Conservation (phyloP, 495 filamentous ascomycete species). For the Massariosphaeria phaeospora region DNA sequence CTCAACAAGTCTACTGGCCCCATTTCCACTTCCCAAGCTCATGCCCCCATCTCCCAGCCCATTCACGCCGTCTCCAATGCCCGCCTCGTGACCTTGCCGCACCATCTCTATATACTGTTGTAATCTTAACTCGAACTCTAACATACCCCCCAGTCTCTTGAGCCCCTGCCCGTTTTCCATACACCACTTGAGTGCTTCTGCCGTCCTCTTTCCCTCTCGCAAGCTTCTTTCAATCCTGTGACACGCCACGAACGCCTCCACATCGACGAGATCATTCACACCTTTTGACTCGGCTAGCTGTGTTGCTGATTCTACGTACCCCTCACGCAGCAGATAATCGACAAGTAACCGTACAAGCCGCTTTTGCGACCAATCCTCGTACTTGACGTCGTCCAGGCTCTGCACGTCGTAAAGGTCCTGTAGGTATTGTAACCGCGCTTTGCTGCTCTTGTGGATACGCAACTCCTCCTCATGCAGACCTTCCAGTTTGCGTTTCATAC, state of each 20-base stretch:
- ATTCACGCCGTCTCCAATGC: neutral
- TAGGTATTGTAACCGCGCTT: conserved; percentile 73
- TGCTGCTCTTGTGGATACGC: conserved; percentile 63
- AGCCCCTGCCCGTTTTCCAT: conserved; percentile 82
- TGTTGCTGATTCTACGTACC: conserved; percentile 72
- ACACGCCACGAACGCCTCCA: conserved; percentile 81
- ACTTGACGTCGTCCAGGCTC: conserved; percentile 84
- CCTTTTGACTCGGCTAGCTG: conserved; percentile 65
- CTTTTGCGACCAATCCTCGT: conserved; percentile 80
- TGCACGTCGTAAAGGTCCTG: conserved; percentile 72
- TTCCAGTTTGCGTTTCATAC: conserved; percentile 80
- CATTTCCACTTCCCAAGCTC: conserved; percentile 49
- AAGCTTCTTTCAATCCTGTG: conserved; percentile 68
- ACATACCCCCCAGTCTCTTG: conserved; percentile 77
- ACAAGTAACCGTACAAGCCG: conserved; percentile 80
- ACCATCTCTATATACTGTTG: conserved; percentile 94
- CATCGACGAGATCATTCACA: conserved; percentile 77
- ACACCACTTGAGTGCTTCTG: conserved; percentile 84
- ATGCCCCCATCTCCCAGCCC: conserved; percentile 1
- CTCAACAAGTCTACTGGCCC: too few species aligned
- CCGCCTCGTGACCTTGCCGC: conserved; percentile 40
- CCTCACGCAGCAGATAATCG: conserved; percentile 81
- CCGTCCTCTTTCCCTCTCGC: conserved; percentile 57
- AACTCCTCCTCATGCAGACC: conserved; percentile 71
- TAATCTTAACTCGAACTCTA: conserved; percentile 90